Evolutionary conservation across 2,329 filamentous ascomycete species (phyloP), one percentile per base, ranked within the genome.

Genomic region (Fusarium papillatum): DNA sequence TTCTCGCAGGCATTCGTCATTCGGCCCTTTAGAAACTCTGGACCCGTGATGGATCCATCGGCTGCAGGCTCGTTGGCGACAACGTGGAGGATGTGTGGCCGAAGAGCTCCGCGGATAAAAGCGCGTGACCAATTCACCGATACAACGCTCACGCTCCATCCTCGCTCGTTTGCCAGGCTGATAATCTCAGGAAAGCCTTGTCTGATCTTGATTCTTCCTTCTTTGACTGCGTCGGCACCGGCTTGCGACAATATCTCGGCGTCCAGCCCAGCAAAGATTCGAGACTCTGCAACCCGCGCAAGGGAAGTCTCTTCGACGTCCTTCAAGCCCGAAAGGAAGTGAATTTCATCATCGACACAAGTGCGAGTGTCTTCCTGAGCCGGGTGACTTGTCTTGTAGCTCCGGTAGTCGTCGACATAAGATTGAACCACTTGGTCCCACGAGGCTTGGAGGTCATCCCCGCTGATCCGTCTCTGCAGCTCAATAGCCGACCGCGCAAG

Each of bases 41-140:
- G 86, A 0, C 88, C 87, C 2, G 81, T 75, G 41, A 91, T 84
- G 11, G 73, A 75, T 2, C 87, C 88, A 8, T 84, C 81, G 1
- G 76, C 70, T 5, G 76, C 75, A 13, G 87, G 80, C 22, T 86
- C 83, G 75, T 90, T 90, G 70, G 88, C 85, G 13, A 87, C 77
- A 29, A 90, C 76, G 31, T 75, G 70, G 5, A 87, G 72, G 9
- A 71, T 68, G 38, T 77, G 79, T 19, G 77, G 80, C 50, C 79
- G 80, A 24, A 89, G 80, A 9, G 84, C 86, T 55, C 88, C 88
- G 31, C 82, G 77, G 72, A 89, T 87, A 72, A 89, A 89, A 7
- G 84, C 83, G 2, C 79, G 73, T 11, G 87, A 89, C 88, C 88
- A 89, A 75, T 89, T 90, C 48, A 90, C 86, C 7, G 88, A 90